Evolutionary conservation across 305 asterid genomes (phyloP).

Genomic region (Plantago lanceolata): DNA sequence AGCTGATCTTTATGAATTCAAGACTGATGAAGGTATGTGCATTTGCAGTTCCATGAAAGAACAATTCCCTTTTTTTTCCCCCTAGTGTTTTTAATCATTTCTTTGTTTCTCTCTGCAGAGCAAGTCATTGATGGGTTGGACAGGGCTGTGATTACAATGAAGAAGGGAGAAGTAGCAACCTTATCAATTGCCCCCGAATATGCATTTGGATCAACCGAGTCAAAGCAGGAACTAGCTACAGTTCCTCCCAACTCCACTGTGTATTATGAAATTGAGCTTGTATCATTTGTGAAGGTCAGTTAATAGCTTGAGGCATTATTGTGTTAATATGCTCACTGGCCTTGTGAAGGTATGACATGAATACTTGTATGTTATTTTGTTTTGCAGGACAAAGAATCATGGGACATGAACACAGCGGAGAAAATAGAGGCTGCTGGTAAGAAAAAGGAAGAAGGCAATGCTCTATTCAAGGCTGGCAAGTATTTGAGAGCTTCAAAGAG

Average conservation of each 20-base stretch:
- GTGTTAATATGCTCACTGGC: not conserved
- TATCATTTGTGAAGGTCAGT: conserved; percentile 78
- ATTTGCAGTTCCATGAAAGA: not conserved
- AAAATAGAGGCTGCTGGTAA: conserved; percentile 73
- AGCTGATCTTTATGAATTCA: conserved; percentile 66
- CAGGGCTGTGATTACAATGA: conserved; percentile 65
- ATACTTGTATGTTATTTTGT: too few relatives aligned
- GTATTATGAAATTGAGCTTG: conserved; percentile 66
- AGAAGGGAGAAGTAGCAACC: conserved; percentile 71
- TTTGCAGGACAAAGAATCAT: conserved; percentile 78
- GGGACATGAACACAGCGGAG: conserved; percentile 80
- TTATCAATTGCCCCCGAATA: conserved; percentile 73
- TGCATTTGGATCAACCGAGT: conserved; percentile 64
- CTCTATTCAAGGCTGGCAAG: conserved; percentile 66
- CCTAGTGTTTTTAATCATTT: not conserved
- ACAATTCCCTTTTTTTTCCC: not conserved
- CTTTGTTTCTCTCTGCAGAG: conserved; percentile 34
- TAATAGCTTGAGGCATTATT: not conserved
- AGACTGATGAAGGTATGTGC: conserved; percentile 66
- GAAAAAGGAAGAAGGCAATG: conserved; percentile 83
- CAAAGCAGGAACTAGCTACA: conserved; percentile 66
- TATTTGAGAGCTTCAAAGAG: conserved; percentile 66
- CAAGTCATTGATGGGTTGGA: conserved; percentile 89
- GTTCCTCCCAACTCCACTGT: conserved; percentile 78
- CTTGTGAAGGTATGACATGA: not conserved